Percentiles rank a stretch among this genome's conserved stretches.
Evolutionary conservation across 2,329 filamentous ascomycete genomes (phyloP).

Genomic region (Sclerotinia borealis): DNA sequence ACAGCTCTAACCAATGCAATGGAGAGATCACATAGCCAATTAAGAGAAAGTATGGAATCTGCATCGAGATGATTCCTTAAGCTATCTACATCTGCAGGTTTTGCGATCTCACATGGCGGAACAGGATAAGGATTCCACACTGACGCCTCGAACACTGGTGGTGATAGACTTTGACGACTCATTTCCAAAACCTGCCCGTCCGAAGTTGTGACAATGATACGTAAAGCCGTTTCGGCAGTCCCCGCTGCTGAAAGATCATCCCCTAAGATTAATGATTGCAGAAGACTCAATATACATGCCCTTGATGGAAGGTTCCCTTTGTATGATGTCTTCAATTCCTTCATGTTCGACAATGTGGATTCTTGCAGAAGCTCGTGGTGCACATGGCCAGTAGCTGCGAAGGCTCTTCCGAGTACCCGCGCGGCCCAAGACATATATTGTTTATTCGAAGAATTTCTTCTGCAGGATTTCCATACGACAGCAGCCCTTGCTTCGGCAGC

Average conservation of each 20-base stretch:
- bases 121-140: slow-evolving; percentile 51
- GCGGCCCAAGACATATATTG: slow-evolving; percentile 82
- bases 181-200: slow-evolving; percentile 39
- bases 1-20: slow-evolving; percentile 55
- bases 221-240: slow-evolving; percentile 54
- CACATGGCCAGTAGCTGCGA: slow-evolving; percentile 67
- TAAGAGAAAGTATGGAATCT: slow-evolving; percentile 37
- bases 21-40: slow-evolving; percentile 59
- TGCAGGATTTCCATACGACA: slow-evolving; percentile 71
- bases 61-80: slow-evolving; percentile 13
- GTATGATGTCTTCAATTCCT: slow-evolving; percentile 31
- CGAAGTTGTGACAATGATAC: slow-evolving; percentile 46
- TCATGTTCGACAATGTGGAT: slow-evolving; percentile 45
- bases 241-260: slow-evolving; percentile 51
- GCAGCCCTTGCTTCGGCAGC: slow-evolving; percentile 56
- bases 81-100: neutral
- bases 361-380: slow-evolving; percentile 55
- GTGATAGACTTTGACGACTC: slow-evolving; percentile 46
- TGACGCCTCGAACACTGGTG: slow-evolving; percentile 48
- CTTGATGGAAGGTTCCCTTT: slow-evolving; percentile 50
- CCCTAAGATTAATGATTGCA: slow-evolving; percentile 56
- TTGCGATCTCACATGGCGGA: slow-evolving; percentile 45
- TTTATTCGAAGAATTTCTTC: slow-evolving; percentile 53
- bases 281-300: slow-evolving; percentile 52
- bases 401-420: slow-evolving; percentile 75